A percentile compares a stretch with the other conserved stretches of the same genome.
These are phyloP conservation scores for Hanseniaspora clermontiae DNA, from an alignment of 805 yeast species.

Conservation along the genomic window DNA sequence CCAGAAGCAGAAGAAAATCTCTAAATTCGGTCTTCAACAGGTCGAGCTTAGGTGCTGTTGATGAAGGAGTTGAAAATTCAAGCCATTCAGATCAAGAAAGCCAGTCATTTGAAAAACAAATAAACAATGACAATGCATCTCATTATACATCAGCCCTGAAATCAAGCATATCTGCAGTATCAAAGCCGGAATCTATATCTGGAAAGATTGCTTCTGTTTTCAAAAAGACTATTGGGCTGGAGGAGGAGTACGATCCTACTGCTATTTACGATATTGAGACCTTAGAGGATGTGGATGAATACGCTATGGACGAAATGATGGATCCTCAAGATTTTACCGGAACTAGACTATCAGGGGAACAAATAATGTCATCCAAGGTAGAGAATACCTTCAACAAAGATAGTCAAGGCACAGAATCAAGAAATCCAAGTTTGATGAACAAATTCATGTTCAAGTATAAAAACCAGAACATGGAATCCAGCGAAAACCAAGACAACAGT, in stretches of 20 bases:
- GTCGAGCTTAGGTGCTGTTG: not conserved
- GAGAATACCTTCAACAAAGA: not conserved
- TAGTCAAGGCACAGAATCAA: not conserved
- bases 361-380: not conserved
- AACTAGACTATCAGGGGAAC: conserved; percentile 3
- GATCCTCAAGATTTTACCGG: not conserved
- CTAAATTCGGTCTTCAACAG: not conserved
- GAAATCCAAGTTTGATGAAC: not conserved
- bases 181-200: conserved; percentile 5
- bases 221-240: conserved; percentile 7
- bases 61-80: not conserved
- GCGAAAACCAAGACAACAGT: not conserved
- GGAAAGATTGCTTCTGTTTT: conserved; percentile 9
- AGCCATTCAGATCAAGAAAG: not conserved
- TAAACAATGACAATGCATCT: not conserved
- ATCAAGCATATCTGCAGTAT: not conserved
- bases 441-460: conserved; percentile 6
- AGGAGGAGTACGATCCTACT: not conserved
- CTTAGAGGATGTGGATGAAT: not conserved
- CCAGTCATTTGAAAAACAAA: not conserved
- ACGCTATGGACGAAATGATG: not conserved
- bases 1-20: not conserved
- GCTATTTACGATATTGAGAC: not conserved
- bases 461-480: not conserved
- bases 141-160: not conserved